Base-by-base conservation (phyloP, 2,329 filamentous ascomycete species). In the Pseudopyricularia cyperi region DNA sequence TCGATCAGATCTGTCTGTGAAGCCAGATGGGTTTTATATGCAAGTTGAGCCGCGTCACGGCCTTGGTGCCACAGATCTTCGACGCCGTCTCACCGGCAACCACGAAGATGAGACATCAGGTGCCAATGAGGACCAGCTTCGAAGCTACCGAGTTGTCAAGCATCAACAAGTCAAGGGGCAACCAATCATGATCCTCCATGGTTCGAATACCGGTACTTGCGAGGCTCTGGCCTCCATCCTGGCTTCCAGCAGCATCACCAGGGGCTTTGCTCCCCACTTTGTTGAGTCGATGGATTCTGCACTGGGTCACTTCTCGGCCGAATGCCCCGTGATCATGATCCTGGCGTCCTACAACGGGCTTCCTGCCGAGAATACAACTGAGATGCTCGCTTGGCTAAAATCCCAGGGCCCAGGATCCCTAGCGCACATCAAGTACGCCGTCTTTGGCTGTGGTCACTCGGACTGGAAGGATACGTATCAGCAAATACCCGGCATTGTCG, bases 151-250 rank as follows among this genome's bases (percentile, higher is more conserved):
- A n/a, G n/a, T n/a, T n/a, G n/a, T n/a, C n/a, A n/a, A n/a, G n/a
- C n/a, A n/a, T n/a, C n/a, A n/a, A n/a, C n/a, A n/a, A n/a, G n/a
- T n/a, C n/a, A n/a, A n/a, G n/a, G n/a, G 63, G 34, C 67, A 68
- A 49, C 70, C 69, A 1, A 63, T 89, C 55, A 74, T 75, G 5
- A 73, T 89, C 12, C 74, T 83, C 33, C 89, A 85, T 59, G 85
- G 85, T 3, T 85, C 81, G 9, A 87, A 88, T 61, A 80, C 79
- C 2, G 85, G 85, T 1, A 89, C 85, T 4, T 88, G 85, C 61
- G 81, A 87, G 62, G 71, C 79, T 1, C 72, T 88, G 35, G 79
- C 84, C 1, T 74, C 82, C 54, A 70, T 74, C 30, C 62, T 88
- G 8, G 80, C 80, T 1, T 68, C 71, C 11, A 75, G 80, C 58